Conservation (phyloP, 2,329 filamentous ascomycete genomes). For the Aureobasidium sp. region DNA sequence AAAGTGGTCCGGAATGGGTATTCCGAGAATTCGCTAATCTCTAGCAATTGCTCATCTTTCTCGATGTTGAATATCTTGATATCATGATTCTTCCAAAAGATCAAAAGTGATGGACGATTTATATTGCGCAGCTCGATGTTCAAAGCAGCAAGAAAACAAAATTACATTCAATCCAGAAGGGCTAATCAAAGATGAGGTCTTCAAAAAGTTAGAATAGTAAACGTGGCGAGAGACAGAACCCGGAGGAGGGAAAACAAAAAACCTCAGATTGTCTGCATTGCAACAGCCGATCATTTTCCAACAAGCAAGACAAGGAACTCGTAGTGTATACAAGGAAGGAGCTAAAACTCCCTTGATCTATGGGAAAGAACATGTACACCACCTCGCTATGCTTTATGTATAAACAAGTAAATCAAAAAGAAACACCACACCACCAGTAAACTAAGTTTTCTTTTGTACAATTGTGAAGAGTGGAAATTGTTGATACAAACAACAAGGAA, state of each 20-base stretch:
- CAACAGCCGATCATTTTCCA: not conserved
- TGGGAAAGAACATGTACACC: not conserved
- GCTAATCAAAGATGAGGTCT: no score
- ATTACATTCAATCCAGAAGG: no score
- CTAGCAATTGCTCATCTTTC: no score
- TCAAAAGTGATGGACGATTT: no score
- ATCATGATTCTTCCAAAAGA: no score
- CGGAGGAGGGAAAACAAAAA: not conserved
- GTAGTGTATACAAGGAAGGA: not conserved
- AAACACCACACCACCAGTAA: not conserved
- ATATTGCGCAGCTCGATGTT: no score
- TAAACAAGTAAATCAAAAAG: not conserved
- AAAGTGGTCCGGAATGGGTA: not conserved
- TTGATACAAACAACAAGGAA: not conserved
- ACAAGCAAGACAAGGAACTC: not conserved
- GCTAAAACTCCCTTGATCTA: slow-evolving; percentile 1
- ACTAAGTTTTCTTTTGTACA: not conserved
- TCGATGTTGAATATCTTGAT: no score
- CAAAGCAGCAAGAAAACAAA: no score
- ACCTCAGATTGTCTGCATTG: not conserved
- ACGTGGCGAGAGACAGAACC: not conserved
- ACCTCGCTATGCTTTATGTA: not conserved
- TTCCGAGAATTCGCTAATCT: no score
- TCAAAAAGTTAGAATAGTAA: no score
- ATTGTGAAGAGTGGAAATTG: not conserved